Evolutionary conservation across 2,329 filamentous ascomycete genomes (phyloP).

Genomic region (Penicillium sp.): DNA sequence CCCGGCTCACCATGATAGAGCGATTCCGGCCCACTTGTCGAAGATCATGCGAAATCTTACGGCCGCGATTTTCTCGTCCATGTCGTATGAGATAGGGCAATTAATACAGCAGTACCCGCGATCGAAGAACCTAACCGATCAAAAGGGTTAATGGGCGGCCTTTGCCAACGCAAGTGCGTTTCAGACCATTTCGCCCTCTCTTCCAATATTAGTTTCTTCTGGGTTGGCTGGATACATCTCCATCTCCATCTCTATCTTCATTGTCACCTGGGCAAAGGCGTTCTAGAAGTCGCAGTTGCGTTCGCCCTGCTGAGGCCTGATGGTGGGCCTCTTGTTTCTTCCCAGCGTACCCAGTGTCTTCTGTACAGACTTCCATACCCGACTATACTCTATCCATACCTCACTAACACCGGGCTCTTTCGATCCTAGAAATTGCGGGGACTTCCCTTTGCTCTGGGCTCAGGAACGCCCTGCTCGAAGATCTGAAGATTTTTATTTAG

Average conservation of each 20-base stretch:
- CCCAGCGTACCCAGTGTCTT: constrained; percentile 17
- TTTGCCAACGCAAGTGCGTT: constrained; percentile 12
- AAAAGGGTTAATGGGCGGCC: constrained; percentile 11
- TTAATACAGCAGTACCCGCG: constrained; percentile 11
- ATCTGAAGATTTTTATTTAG: constrained; percentile 15
- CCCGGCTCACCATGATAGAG: constrained; percentile 12
- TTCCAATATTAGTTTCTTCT: constrained; percentile 2
- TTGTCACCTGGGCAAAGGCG: constrained; percentile 13
- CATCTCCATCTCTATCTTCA: not conserved
- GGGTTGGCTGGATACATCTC: constrained; percentile 4
- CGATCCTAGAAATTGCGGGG: constrained; percentile 21
- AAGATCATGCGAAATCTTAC: constrained; percentile 24
- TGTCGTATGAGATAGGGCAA: constrained; percentile 17
- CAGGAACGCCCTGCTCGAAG: constrained; percentile 16
- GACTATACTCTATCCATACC: constrained; percentile 3
- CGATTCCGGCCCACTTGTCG: constrained; percentile 22
- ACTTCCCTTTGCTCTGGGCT: constrained; percentile 12
- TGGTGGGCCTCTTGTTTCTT: constrained; percentile 10
- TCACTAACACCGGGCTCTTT: constrained; percentile 9
- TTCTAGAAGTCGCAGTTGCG: constrained; percentile 22
- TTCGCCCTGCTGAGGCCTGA: constrained; percentile 8
- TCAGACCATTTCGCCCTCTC: constrained; percentile 10
- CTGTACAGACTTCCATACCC: not conserved
- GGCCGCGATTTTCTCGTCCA: not conserved
- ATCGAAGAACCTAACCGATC: constrained; percentile 4